Base-by-base conservation (phyloP, 2,329 filamentous ascomycete genomes). In the Purpureocillium lavendulum region DNA sequence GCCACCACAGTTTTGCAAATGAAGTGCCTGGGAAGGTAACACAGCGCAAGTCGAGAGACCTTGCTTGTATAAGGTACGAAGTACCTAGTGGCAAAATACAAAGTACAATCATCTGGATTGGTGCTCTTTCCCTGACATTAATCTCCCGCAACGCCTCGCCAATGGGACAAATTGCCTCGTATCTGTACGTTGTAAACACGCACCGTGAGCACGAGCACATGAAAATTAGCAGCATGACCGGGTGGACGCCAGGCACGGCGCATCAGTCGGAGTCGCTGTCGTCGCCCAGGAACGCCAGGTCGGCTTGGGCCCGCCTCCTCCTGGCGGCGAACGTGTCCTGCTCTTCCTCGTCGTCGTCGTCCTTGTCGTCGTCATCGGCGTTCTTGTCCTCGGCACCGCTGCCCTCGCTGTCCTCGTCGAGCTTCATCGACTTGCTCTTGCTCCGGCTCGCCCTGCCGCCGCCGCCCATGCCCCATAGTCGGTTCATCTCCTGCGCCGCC, bases 401-500 rank as follows among this genome's bases (percentile, higher is more conserved):
- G 37, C 51, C 53, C 1, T 51, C 56, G 9, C 59, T 58, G 14
- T 51, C 54, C 10, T 60, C 59, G 11, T 66, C 55, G 8, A 41
- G 16, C 43, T 60, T 58, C 14, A 34, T 44, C 8, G 47, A 41
- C 42, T 59, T 58, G 36, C 45, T 49, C 48, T 61, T 61, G 42
- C 58, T 57, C 33, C 56, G 57, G 35, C 70, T 71, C 15, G 67
- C 64, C 8, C 66, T 61, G 2, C 60, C 55, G n/a, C 56, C 57
- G 2, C 60, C 42, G 13, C 46, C 60, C 30, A 64, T 60, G 1
- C 90, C 90, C 88, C 89, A 96, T 37, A 75, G 70, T 49, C 77
- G 75, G 43, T 87, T 82, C 53, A 87, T 89, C 57, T 92, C 81
- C 57, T 87, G 80, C 13, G 95, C 87, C 11, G 80, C 82, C 54